A percentile compares a stretch with the other conserved stretches of the same genome.
Conservation (phyloP, 1,139 yeast species). For the Pichia sp. region DNA sequence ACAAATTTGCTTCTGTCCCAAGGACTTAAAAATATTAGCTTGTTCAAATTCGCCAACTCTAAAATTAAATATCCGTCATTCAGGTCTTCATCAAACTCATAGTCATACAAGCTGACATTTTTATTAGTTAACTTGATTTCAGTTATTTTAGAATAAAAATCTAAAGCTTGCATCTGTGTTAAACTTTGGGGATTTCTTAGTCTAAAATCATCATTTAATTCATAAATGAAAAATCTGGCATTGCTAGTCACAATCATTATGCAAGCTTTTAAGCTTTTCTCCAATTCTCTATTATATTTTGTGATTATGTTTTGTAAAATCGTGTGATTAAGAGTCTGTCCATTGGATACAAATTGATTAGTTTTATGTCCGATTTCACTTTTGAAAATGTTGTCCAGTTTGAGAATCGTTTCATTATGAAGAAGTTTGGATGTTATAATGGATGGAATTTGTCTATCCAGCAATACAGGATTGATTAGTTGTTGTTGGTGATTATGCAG, state of each 20-base stretch:
- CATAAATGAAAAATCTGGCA: constrained; percentile 30
- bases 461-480: constrained; percentile 24
- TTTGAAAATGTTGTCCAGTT: constrained; percentile 31
- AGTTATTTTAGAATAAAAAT: constrained; percentile 33
- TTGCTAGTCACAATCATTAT: constrained; percentile 29
- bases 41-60: constrained; percentile 52
- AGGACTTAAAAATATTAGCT: constrained; percentile 46
- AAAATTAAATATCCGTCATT: constrained; percentile 55
- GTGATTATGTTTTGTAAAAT: constrained; percentile 34
- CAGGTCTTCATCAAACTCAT: constrained; percentile 54
- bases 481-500: constrained; percentile 20
- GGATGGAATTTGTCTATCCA: constrained; percentile 24
- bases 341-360: constrained; percentile 18
- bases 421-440: constrained; percentile 22
- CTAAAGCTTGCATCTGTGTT: constrained; percentile 23
- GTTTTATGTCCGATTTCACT: constrained; percentile 27
- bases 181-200: constrained; percentile 24
- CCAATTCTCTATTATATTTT: constrained; percentile 30
- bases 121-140: constrained; percentile 49
- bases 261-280: constrained; percentile 28
- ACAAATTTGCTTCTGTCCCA: constrained; percentile 24
- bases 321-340: constrained; percentile 28
- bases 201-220: constrained; percentile 23
- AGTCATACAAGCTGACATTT: constrained; percentile 70
- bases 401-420: constrained; percentile 29